Percentiles rank a stretch among this genome's conserved stretches.
These are phyloP conservation scores for Arxiozyma bovina DNA, from an alignment of 1,139 yeast species.

Conservation along the genomic window DNA sequence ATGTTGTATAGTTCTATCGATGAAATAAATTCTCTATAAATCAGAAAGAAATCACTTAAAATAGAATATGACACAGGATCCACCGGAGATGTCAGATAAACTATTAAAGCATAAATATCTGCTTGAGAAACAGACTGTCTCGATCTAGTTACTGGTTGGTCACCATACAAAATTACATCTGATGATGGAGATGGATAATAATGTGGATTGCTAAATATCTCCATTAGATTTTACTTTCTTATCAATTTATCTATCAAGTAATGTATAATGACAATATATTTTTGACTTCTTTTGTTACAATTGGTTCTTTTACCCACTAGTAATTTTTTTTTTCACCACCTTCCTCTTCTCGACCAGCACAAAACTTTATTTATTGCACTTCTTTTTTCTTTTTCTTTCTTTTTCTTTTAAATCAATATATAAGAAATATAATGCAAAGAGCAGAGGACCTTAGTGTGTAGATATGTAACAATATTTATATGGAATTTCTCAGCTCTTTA, in stretches of 20 bases:
- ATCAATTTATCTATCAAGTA: neutral
- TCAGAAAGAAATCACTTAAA: conserved; percentile 75
- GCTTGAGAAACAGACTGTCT: conserved; percentile 24
- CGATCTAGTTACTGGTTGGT: conserved; percentile 7
- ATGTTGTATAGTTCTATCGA: conserved; percentile 50
- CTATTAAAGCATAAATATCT: conserved; percentile 47
- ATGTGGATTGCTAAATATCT: conserved; percentile 20
- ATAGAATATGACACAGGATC: conserved; percentile 63
- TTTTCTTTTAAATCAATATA: too few species aligned
- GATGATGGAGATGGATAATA: conserved; percentile 29
- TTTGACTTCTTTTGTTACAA: too few species aligned
- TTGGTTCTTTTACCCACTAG: neutral
- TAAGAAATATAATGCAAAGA: too few species aligned
- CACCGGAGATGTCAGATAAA: conserved; percentile 70
- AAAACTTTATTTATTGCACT: too few species aligned
- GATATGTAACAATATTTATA: too few species aligned
- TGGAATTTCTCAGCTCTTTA: neutral
- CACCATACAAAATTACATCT: conserved; percentile 19
- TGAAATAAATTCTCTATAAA: conserved; percentile 64
- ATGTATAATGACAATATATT: neutral
- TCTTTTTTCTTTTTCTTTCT: too few species aligned
- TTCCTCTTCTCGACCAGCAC: neutral
- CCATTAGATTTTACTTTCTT: conserved; percentile 11
- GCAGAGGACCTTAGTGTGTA: neutral
- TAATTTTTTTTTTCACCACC: neutral